Base-by-base conservation (phyloP, 257 asterid species). In the Ballota nigra region DNA sequence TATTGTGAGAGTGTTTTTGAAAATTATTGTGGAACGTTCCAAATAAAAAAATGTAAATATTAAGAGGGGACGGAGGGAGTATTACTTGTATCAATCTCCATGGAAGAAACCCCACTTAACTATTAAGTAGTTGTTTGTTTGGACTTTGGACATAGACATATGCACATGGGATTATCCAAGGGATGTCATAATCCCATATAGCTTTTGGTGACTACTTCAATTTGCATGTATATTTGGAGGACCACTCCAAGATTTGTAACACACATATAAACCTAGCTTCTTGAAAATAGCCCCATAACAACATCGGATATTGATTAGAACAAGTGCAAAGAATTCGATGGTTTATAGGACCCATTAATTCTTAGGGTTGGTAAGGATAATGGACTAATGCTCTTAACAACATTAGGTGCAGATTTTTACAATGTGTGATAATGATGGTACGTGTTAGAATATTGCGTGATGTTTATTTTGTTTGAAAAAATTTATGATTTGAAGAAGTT, bases 141-240 rank as follows among this genome's bases (percentile, higher is more conserved):
- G 40, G 11, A 69, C 61, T 51, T 52, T 38, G 40, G 11, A 69
- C 61, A 52, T 23, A 31, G 18, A 74, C 6, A 59, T 24, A 16
- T 60, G 57, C 79, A 68, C 70, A 68, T 68, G 79, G 68, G 64
- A 67, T 75, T 34, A 75, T n/a, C 57, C 57, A 31, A 57, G 63
- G 33, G 31, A 28, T 29, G 38, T 67, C 74, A 23, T 12, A 59
- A 59, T 75, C 66, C 63, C 43, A 74, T 47, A 7, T 15, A 53
- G 43, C 11, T 41, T 7, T 20, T 38, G 33, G 77, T 40, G 53
- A 36, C 13, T 34, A 34, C 36, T 49, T 59, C 10, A 22, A 59
- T 75, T 60, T 68, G 65, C 59, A 59, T 68, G 28, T 7, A 16
- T 18, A 4, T 0, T 13, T 43, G 74, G 49, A 45, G 63, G 70